Base-by-base conservation (phyloP, 2,329 filamentous ascomycete species). In the Dothistroma septosporum region DNA sequence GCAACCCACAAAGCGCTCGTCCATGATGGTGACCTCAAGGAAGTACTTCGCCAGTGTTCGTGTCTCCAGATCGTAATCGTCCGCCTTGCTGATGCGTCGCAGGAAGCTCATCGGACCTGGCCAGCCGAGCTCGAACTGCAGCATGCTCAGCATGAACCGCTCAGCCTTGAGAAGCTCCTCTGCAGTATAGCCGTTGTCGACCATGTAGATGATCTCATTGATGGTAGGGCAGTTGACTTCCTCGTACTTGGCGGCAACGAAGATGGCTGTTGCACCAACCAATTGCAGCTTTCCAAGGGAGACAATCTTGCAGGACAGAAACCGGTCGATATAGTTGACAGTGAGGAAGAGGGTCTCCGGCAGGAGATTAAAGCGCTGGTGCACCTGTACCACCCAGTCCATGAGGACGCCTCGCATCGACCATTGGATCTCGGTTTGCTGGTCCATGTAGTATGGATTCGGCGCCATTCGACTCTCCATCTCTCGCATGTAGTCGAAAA, bases 71-170 rank as follows among this genome's bases (percentile, higher is more conserved):
- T 99, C 92, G 73, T 97, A 99, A 73, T 97, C 92, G 73, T 99
- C 94, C 14, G 94, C 94, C 80, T 97, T 97, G 86, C 93, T 97
- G 76, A 97, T 94, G 59, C 93, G 87, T 62, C 94, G 86, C 63
- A 99, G 82, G 78, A 99, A 99, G 79, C 92, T 97, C 93, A 99
- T 97, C 1, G 94, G 94, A 48, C 94, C 94, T n/a, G 94, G 94
- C 89, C 91, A 97, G 56, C 94, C 94, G 57, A 99, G 85, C 77
- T 97, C 92, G 73, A 96, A 99, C 70, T 91, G 85, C 57, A 99
- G 85, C 88, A 97, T 96, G 76, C 86, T 95, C 55, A 99, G 85
- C 92, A 99, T 99, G 80, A 96, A 97, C 12, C 92, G 88, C 78
- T 99, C 94, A 0, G 94, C 94, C 79, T 97, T 97, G 66, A 97